These are phyloP conservation scores for Plasmopara muralis DNA, from an alignment of 352 stramenopile genomes.

Conservation along the genomic window DNA sequence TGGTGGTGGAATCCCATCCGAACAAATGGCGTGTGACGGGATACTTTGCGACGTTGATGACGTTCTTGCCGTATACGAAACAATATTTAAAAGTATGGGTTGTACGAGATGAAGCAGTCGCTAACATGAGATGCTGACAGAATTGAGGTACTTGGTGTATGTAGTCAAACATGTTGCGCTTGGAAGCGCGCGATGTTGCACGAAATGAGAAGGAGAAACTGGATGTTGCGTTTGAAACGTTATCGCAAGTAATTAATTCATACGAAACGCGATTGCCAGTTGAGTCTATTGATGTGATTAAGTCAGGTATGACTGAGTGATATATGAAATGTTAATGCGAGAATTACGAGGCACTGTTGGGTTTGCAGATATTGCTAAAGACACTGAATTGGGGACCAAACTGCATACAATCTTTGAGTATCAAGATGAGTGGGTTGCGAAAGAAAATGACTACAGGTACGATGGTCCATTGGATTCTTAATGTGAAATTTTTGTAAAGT, in stretches of 20 bases:
- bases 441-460: constrained; percentile 83
- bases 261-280: constrained; percentile 30
- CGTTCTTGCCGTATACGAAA: constrained; percentile 84
- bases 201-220: constrained; percentile 49
- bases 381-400: constrained; percentile 43
- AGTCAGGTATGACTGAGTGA: constrained; percentile 35
- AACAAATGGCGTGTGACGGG: constrained; percentile 87
- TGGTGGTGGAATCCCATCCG: constrained; percentile 77
- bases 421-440: constrained; percentile 74
- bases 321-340: background rate
- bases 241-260: constrained; percentile 27
- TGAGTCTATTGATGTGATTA: constrained; percentile 42
- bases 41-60: constrained; percentile 85
- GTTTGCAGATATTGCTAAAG: constrained; percentile 42
- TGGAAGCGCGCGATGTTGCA: constrained; percentile 71
- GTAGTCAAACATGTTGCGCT: constrained; percentile 78
- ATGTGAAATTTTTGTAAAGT: background rate
- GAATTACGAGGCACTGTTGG: background rate
- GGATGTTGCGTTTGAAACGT: constrained; percentile 34
- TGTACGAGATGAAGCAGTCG: background rate
- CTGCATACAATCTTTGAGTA: constrained; percentile 44
- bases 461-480: background rate
- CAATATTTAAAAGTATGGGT: constrained; percentile 68
- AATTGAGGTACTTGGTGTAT: constrained; percentile 2
- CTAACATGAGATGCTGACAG: background rate